These are phyloP conservation scores for Singerocomus inundabilis DNA, from an alignment of 1,284 basidiomycete genomes.

Conservation along the genomic window DNA sequence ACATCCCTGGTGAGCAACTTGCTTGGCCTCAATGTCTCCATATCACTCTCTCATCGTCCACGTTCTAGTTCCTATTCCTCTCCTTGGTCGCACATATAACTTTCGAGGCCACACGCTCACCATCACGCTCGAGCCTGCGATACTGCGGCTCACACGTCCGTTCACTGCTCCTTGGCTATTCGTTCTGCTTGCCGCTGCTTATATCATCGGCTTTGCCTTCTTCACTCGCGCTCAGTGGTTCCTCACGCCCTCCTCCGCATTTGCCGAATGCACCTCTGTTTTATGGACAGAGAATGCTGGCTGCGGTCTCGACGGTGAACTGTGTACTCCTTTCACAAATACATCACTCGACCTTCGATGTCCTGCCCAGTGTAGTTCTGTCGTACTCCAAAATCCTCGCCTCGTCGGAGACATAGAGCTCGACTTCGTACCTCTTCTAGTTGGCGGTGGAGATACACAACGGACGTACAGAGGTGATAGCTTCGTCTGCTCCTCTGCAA, in stretches of 20 bases:
- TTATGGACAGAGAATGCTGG: conserved; percentile 68
- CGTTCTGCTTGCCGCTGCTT: conserved; percentile 53
- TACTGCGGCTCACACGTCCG: conserved; percentile 49
- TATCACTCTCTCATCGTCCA: conserved; percentile 2
- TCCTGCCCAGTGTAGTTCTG: conserved; percentile 68
- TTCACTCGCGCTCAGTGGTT: conserved; percentile 72
- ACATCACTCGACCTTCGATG: conserved; percentile 75
- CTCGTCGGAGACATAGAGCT: conserved; percentile 70
- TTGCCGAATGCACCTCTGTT: conserved; percentile 65
- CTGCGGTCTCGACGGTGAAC: conserved; percentile 75
- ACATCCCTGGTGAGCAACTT: conserved; percentile 40
- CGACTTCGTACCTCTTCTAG: conserved; percentile 72
- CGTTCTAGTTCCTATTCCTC: conserved; percentile 49
- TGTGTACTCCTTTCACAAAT: conserved; percentile 68
- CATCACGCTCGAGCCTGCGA: conserved; percentile 52
- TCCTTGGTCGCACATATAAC: conserved; percentile 49
- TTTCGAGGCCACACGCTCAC: conserved; percentile 38
- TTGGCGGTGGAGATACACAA: conserved; percentile 75
- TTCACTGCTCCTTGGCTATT: conserved; percentile 56
- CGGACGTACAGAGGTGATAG: conserved; percentile 79
- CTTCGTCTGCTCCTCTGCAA: conserved; percentile 85
- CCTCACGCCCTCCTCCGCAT: conserved; percentile 59
- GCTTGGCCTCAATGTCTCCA: not conserved
- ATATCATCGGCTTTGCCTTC: conserved; percentile 73
- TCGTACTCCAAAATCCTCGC: conserved; percentile 74